These are phyloP conservation scores for Lentinula aciculospora DNA, from an alignment of 768 basidiomycete genomes.

Conservation along the genomic window DNA sequence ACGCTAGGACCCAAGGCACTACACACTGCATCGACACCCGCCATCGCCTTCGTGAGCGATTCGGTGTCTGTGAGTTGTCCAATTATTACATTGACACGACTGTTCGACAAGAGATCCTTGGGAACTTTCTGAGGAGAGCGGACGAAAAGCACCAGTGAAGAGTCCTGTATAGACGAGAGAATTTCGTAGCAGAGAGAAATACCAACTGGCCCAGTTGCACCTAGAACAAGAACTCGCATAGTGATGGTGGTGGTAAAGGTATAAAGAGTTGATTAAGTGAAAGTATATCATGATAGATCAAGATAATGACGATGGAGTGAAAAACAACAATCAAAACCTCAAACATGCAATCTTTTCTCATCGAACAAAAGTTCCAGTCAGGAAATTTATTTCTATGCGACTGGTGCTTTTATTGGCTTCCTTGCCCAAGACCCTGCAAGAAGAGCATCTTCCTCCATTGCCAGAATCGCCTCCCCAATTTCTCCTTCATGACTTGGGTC, in stretches of 20 bases:
- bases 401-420: neutral
- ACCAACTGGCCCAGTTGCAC: slow-evolving; percentile 62
- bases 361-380: neutral
- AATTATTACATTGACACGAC: slow-evolving; percentile 42
- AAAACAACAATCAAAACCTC: neutral
- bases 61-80: slow-evolving; percentile 52
- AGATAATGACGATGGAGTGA: neutral
- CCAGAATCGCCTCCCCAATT: slow-evolving; percentile 40
- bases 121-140: slow-evolving; percentile 63
- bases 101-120: slow-evolving; percentile 36
- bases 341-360: neutral
- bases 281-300: too few species aligned
- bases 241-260: neutral
- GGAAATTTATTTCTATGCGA: neutral
- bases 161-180: slow-evolving; percentile 32
- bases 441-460: slow-evolving; percentile 39
- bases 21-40: slow-evolving; percentile 56
- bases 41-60: slow-evolving; percentile 44
- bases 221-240: slow-evolving; percentile 63
- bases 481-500: slow-evolving; percentile 37
- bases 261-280: neutral
- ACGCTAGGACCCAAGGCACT: slow-evolving; percentile 59
- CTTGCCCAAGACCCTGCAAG: slow-evolving; percentile 35
- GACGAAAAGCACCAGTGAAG: slow-evolving; percentile 53
- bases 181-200: slow-evolving; percentile 50